These are phyloP conservation scores for Mycena polygramma DNA, from an alignment of 768 basidiomycete species.

Conservation along the genomic window DNA sequence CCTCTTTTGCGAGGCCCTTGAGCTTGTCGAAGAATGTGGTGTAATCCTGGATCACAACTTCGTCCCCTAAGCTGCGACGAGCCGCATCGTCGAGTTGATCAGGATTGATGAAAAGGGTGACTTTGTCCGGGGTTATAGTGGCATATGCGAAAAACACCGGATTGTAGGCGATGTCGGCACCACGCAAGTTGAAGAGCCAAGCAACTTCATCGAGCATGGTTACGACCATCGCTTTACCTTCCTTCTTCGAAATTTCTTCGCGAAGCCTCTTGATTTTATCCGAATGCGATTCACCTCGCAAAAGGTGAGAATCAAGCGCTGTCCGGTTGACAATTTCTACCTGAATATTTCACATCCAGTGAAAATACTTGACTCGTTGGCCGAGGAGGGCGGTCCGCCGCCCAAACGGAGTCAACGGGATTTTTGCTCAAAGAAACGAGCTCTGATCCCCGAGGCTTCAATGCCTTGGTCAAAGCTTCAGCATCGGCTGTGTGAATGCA, in stretches of 20 bases:
- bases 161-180: slow-evolving; percentile 92
- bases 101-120: slow-evolving; percentile 78
- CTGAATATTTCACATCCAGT: slow-evolving; percentile 82
- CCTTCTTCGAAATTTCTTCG: slow-evolving; percentile 72
- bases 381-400: slow-evolving; percentile 70
- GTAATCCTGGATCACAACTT: slow-evolving; percentile 80
- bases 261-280: slow-evolving; percentile 80
- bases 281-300: slow-evolving; percentile 57
- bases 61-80: slow-evolving; percentile 62
- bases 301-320: not conserved
- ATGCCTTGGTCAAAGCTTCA: slow-evolving; percentile 67
- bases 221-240: slow-evolving; percentile 80
- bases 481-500: slow-evolving; percentile 67
- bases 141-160: slow-evolving; percentile 95
- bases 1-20: slow-evolving; percentile 55
- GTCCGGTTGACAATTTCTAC: slow-evolving; percentile 41
- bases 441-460: slow-evolving; percentile 65
- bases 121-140: slow-evolving; percentile 71
- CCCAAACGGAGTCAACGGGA: slow-evolving; percentile 87
- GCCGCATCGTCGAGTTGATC: slow-evolving; percentile 61
- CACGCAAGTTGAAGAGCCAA: slow-evolving; percentile 94
- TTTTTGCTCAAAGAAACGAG: slow-evolving; percentile 79
- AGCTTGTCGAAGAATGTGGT: slow-evolving; percentile 75
- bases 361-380: slow-evolving; percentile 77
- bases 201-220: slow-evolving; percentile 95